phyloP scores from a whole-genome alignment of 371 early-diverging fungal species.

The Mucor sp. region DNA sequence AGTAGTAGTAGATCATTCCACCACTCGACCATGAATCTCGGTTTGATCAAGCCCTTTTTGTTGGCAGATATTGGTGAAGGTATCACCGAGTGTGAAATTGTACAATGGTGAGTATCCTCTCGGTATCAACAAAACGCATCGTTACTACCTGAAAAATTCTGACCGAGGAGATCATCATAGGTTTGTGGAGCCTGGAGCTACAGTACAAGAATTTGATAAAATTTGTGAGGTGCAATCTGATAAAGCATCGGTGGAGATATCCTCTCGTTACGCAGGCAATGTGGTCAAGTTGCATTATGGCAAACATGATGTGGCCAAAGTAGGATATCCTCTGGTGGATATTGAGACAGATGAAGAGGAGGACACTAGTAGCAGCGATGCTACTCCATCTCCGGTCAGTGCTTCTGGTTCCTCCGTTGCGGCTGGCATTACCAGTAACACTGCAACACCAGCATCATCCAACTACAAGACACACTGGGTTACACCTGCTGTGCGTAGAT shows the following conservation, averaged over 20 bases:
- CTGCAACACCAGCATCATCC: not conserved
- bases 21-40: not conserved
- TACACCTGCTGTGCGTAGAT: slow-evolving; percentile 88
- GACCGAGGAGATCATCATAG: slow-evolving; percentile 44
- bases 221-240: slow-evolving; percentile 98
- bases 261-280: slow-evolving; percentile 90
- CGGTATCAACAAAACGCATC: too few species aligned
- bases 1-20: slow-evolving; percentile 9
- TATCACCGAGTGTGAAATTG: slow-evolving; percentile 94
- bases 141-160: too few species aligned
- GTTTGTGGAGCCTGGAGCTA: slow-evolving; percentile 90
- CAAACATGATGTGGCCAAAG: slow-evolving; percentile 88
- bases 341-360: slow-evolving; percentile 73
- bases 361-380: too few species aligned
- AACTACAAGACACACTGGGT: slow-evolving; percentile 39
- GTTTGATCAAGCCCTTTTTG: slow-evolving; percentile 70
- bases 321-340: slow-evolving; percentile 92
- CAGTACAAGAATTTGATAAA: slow-evolving; percentile 88
- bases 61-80: slow-evolving; percentile 98
- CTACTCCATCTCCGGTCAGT: not conserved
- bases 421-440: not conserved
- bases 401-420: not conserved
- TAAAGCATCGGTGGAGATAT: slow-evolving; percentile 98
- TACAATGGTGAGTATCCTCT: slow-evolving; percentile 91
- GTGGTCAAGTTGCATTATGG: slow-evolving; percentile 79